A percentile compares a stretch with the other conserved stretches of the same genome.
Evolutionary conservation across 495 filamentous ascomycete species (phyloP).

Genomic region (Penicillium malachiteum): DNA sequence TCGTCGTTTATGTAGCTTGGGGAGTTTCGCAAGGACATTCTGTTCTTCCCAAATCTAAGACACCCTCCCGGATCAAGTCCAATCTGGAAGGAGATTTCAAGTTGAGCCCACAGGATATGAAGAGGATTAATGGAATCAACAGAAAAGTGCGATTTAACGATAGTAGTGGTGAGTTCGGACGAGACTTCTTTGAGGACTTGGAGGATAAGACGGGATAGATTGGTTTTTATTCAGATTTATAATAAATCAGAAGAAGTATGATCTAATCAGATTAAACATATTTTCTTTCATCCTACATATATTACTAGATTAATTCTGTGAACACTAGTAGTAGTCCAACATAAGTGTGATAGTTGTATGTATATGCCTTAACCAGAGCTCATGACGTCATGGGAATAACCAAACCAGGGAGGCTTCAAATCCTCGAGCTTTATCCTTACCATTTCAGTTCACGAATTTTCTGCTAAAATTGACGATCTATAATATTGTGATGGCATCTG

Average conservation of each 20-base stretch:
- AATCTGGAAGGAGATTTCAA: conserved; percentile 64
- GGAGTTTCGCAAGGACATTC: conserved; percentile 62
- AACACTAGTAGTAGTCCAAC: no score
- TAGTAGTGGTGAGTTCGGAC: conserved; percentile 53
- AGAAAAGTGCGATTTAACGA: conserved; percentile 63
- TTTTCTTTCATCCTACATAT: no score
- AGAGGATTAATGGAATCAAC: conserved; percentile 52
- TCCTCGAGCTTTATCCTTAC: not conserved
- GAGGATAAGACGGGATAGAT: conserved; percentile 52
- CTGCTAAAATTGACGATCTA: not conserved
- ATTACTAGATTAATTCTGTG: no score
- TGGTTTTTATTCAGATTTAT: not conserved
- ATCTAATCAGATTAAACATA: not conserved
- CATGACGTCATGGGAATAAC: not conserved
- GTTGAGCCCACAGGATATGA: conserved; percentile 49
- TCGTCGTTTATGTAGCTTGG: conserved; percentile 48
- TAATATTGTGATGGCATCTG: conserved; percentile 6
- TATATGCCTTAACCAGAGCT: not conserved
- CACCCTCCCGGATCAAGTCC: conserved; percentile 49
- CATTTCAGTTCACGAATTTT: not conserved
- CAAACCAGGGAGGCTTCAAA: not conserved
- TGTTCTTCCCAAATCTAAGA: conserved; percentile 68
- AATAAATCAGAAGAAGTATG: not conserved
- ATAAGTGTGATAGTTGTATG: no score
- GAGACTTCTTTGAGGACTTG: conserved; percentile 58